These are phyloP conservation scores for Pyrenophora seminiperda DNA, from an alignment of 2,329 filamentous ascomycete species.

Conservation along the genomic window DNA sequence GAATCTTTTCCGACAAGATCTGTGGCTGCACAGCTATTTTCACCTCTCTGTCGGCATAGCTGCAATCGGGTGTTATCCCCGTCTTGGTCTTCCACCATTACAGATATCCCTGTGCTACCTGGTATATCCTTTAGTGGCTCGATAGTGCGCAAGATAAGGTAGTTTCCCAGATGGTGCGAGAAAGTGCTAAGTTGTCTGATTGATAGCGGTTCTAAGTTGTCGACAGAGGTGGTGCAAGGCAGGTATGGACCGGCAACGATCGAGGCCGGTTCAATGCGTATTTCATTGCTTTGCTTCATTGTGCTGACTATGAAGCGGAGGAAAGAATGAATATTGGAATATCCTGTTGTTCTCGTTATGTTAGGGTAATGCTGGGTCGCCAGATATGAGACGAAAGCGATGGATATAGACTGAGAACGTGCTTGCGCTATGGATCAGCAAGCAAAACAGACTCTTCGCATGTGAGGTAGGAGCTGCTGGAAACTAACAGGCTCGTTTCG, in stretches of 20 bases:
- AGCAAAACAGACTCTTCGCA: too few relatives aligned
- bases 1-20: conserved; percentile 43
- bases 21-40: conserved; percentile 21
- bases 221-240: conserved; percentile 22
- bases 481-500: too few relatives aligned
- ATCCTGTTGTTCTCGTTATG: too few relatives aligned
- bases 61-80: conserved; percentile 9
- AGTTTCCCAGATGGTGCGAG: conserved; percentile 49
- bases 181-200: conserved; percentile 46
- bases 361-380: too few relatives aligned
- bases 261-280: too few relatives aligned
- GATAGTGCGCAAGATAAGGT: conserved; percentile 42
- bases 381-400: too few relatives aligned
- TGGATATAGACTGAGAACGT: too few relatives aligned
- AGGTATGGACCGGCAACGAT: conserved; percentile 28
- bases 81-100: conserved; percentile 17
- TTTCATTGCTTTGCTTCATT: too few relatives aligned
- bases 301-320: too few relatives aligned
- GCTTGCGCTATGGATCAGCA: too few relatives aligned
- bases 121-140: conserved; percentile 24
- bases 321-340: too few relatives aligned
- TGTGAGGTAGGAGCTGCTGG: too few relatives aligned
- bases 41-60: conserved; percentile 45
- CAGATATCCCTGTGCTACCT: conserved; percentile 14
- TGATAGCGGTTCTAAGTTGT: conserved; percentile 19